phyloP scores from a whole-genome alignment of 2,329 filamentous ascomycete species.

The Exophiala sideris region DNA sequence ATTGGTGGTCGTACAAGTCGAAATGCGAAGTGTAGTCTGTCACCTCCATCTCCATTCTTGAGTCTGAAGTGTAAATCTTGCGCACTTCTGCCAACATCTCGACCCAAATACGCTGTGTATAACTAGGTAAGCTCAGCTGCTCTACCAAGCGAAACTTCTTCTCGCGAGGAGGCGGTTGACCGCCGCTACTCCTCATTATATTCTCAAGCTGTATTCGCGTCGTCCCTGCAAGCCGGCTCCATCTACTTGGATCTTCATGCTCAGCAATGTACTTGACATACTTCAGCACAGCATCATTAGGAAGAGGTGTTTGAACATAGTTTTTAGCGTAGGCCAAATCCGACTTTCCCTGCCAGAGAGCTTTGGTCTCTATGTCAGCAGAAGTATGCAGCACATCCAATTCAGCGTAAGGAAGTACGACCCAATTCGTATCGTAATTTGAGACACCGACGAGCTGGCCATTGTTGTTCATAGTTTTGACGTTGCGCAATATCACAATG shows the following conservation, averaged over 20 bases:
- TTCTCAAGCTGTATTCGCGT: slow-evolving; percentile 14
- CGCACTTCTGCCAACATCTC: slow-evolving; percentile 72
- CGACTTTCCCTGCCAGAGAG: neutral
- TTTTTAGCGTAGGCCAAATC: neutral
- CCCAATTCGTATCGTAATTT: slow-evolving; percentile 9
- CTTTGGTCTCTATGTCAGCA: slow-evolving; percentile 15
- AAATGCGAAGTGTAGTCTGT: slow-evolving; percentile 78
- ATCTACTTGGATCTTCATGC: slow-evolving; percentile 16
- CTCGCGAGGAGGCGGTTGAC: slow-evolving; percentile 1
- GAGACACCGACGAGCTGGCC: slow-evolving; percentile 13
- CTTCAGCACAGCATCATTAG: slow-evolving; percentile 13
- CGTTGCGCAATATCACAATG: slow-evolving; percentile 60
- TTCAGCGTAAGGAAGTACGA: slow-evolving; percentile 17
- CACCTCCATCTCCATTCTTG: slow-evolving; percentile 64
- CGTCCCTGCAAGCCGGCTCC: slow-evolving; percentile 5
- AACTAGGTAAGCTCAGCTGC: slow-evolving; percentile 49
- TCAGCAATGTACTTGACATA: slow-evolving; percentile 24
- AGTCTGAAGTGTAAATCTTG: slow-evolving; percentile 48
- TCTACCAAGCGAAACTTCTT: slow-evolving; percentile 63
- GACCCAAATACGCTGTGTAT: slow-evolving; percentile 49
- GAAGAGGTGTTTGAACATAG: neutral
- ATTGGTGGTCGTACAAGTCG: slow-evolving; percentile 56
- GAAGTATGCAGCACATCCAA: slow-evolving; percentile 7
- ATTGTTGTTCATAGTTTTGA: slow-evolving; percentile 42
- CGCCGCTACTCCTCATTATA: slow-evolving; percentile 17